Evolutionary conservation across 371 early-diverging fungal genomes (phyloP).

Genomic region (Zopfochytrium polystomum): DNA sequence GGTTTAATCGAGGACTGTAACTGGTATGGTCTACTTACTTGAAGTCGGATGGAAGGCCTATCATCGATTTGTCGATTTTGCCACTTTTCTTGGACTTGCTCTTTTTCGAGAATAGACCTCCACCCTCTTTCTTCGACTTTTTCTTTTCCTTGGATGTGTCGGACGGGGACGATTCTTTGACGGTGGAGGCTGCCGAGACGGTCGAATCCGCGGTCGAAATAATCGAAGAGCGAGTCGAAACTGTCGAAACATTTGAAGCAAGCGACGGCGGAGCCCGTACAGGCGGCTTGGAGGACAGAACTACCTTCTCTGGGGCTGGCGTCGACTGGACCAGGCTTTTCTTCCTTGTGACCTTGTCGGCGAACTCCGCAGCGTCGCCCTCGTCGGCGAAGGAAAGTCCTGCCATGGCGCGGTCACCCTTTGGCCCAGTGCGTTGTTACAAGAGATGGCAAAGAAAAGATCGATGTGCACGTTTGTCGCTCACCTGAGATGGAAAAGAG

Average conservation of each 20-base stretch:
- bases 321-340: conserved; percentile 10
- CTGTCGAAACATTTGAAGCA: conserved; percentile 12
- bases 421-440: conserved; percentile 1
- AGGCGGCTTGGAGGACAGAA: neutral
- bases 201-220: conserved; percentile 3
- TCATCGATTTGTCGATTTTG: conserved; percentile 68
- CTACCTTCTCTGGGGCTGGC: conserved; percentile 14
- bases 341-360: conserved; percentile 54
- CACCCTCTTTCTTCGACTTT: conserved; percentile 40
- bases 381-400: conserved; percentile 87
- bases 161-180: conserved; percentile 23
- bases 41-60: conserved; percentile 73
- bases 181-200: conserved; percentile 9
- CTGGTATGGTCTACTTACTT: conserved; percentile 53
- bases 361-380: conserved; percentile 73
- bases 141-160: conserved; percentile 38
- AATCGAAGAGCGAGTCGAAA: too few relatives aligned
- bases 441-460: neutral
- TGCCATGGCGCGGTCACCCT: conserved; percentile 61
- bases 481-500: conserved; percentile 78
- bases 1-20: neutral
- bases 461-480: conserved; percentile 4
- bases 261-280: conserved; percentile 2
- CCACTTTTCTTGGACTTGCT: too few relatives aligned
- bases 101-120: too few relatives aligned